phyloP scores from a whole-genome alignment of 768 basidiomycete species.

The Pleurotus djamor region DNA sequence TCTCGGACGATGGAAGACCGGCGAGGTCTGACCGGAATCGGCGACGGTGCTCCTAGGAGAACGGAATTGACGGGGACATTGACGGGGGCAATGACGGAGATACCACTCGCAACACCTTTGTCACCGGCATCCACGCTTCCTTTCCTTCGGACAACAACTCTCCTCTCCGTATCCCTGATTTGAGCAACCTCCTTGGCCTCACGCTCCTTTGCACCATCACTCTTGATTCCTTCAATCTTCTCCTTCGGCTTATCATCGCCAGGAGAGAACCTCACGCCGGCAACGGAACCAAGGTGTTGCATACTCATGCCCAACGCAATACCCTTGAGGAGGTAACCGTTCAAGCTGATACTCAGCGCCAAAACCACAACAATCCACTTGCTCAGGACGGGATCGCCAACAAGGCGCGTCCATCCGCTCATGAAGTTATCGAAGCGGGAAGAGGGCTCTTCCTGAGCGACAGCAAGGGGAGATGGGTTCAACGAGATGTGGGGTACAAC shows the following conservation, averaged over 20 bases:
- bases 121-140: neutral
- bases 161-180: slow-evolving; percentile 7
- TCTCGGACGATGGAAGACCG: neutral
- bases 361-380: slow-evolving; percentile 95
- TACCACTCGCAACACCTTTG: neutral
- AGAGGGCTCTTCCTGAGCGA: slow-evolving; percentile 21
- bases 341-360: slow-evolving; percentile 82
- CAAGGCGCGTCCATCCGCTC: slow-evolving; percentile 85
- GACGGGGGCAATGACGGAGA: slow-evolving; percentile 16
- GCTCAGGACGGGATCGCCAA: slow-evolving; percentile 90
- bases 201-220: neutral
- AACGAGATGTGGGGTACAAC: slow-evolving; percentile 31
- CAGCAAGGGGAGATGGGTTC: slow-evolving; percentile 4
- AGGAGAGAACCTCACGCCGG: slow-evolving; percentile 22
- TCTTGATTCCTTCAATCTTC: slow-evolving; percentile 16
- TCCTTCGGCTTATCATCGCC: slow-evolving; percentile 15
- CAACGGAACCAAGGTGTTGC: slow-evolving; percentile 17
- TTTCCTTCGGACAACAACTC: slow-evolving; percentile 1
- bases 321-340: slow-evolving; percentile 90
- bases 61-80: slow-evolving; percentile 13
- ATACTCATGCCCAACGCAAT: slow-evolving; percentile 57
- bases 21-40: neutral
- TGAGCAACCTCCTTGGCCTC: slow-evolving; percentile 1
- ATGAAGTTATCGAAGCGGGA: slow-evolving; percentile 74
- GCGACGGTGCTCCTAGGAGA: neutral